Evolutionary conservation across 495 filamentous ascomycete genomes (phyloP), one percentile per base, ranked within the genome.

Genomic region (Penicillium verhagenii): DNA sequence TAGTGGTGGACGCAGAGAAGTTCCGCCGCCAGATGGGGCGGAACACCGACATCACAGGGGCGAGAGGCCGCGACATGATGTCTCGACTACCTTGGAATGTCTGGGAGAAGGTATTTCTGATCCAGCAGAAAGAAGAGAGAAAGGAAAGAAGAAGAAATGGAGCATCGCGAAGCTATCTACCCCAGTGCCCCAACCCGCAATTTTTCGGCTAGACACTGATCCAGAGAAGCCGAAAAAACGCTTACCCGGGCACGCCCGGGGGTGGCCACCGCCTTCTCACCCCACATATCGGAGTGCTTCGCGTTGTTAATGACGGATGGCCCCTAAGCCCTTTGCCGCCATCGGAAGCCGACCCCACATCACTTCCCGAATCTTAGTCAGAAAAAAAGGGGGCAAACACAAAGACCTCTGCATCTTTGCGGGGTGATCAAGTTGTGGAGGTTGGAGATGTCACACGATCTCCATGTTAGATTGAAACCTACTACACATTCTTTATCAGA

Each of bases 1-100:
- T 77, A 33, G 81, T 75, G 35, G 81, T 69, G 3, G 86, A 86
- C 40, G 78, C 84, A 28, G 86, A 81, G 73, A 90, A 90, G 49
- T 72, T 82, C 63, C 72, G 83, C 60, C 70, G 70, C 72, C 72
- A 72, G 26, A 73, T 47, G 52, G 70, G 69, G 43, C 67, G 69
- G 64, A 73, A 64, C 54, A 67, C 64, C 49, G 63, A 59, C 54
- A 70, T 61, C 50, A 61, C 61, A 58, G 65, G 57, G 47, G 60
- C 51, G 53, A 48, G 46, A 31, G 70, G 62, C 54, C 69, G 63
- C 58, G 70, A 59, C 65, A 71, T 71, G 51, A 24, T 71, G 52
- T 33, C 18, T 48, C 29, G 46, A 35, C 26, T 33, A 20, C 20
- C 43, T 46, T 16, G 24, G 45, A 48, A 46, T 54, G 39, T 39